Evolutionary conservation across 2,329 filamentous ascomycete genomes (phyloP), one percentile per base, ranked within the genome.

Genomic region (Penicillium sp.): DNA sequence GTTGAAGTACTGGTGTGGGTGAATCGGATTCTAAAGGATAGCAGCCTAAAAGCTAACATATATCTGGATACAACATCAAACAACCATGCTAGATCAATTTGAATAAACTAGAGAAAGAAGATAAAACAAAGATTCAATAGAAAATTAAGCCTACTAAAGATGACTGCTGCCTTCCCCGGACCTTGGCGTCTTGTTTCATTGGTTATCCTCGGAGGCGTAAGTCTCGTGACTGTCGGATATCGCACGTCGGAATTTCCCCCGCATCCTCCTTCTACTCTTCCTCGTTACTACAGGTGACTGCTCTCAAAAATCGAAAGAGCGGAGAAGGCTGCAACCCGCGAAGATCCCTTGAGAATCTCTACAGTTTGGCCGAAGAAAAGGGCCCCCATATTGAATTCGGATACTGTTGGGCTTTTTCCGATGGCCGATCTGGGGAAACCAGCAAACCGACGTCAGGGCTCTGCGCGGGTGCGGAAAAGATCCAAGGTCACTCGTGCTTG

Each of bases 401-500:
- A 43, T 9, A 43, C 39, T 43, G 39, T 19, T n/a, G 5, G 8
- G 14, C 5, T 7, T n/a, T 45, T 45, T 45, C 42, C 42, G 42
- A 45, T 45, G 42, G 26, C 42, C 6, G 42, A 45, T 29, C 42
- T 14, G 16, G 23, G 3, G 14, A 29, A 21, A 45, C 28, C 42
- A 29, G 24, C 14, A n/a, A 14, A 3, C n/a, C 28, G 6, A 21
- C 42, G n/a, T 5, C 40, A 10, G 10, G 40, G 16, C 24, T 33
- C 43, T 19, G 33, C 50, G 14, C 43, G 43, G 14, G 37, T 37
- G 43, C 60, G 55, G 37, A 66, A 64, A 54, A 47, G 56, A 48
- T 55, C 61, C 33, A 66, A 66, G 46, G 62, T 66, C 23, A 64
- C 62, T n/a, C 57, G 63, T 29, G 63, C 63, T 26, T 66, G 62